phyloP scores from a whole-genome alignment of 805 yeast genomes.

The Metschnikowia similis region DNA sequence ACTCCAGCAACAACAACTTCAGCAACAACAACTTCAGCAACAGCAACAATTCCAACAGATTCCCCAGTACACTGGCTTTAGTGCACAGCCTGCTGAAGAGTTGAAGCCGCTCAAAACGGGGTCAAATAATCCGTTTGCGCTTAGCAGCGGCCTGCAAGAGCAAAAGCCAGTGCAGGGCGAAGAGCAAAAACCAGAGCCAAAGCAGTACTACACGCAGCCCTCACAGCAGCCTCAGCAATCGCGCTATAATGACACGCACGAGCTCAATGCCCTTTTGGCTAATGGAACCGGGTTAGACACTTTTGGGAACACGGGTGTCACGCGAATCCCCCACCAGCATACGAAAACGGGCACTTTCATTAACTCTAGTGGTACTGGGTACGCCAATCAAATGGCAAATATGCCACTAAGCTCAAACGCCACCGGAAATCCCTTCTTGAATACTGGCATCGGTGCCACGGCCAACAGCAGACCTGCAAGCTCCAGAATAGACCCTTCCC shows the following conservation, averaged over 20 bases:
- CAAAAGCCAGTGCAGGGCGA: background rate
- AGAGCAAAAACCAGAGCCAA: background rate
- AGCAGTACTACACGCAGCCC: slow-evolving; percentile 18
- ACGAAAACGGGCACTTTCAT: slow-evolving; percentile 77
- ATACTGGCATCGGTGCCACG: slow-evolving; percentile 50
- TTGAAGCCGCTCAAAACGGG: slow-evolving; percentile 63
- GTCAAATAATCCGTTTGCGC: slow-evolving; percentile 75
- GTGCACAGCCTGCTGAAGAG: slow-evolving; percentile 14
- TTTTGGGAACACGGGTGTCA: slow-evolving; percentile 80
- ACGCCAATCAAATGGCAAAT: slow-evolving; percentile 42
- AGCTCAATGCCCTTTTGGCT: slow-evolving; percentile 73
- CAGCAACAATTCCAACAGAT: slow-evolving; percentile 19
- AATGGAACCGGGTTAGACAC: slow-evolving; percentile 92
- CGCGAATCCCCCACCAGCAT: slow-evolving; percentile 89
- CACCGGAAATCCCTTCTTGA: slow-evolving; percentile 58
- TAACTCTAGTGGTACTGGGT: slow-evolving; percentile 86
- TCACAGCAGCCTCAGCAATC: slow-evolving; percentile 27
- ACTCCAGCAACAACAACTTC: background rate
- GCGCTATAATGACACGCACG: slow-evolving; percentile 45
- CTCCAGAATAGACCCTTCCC: slow-evolving; percentile 66
- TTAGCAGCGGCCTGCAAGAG: slow-evolving; percentile 19
- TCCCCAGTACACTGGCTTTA: slow-evolving; percentile 19
- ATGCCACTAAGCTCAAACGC: slow-evolving; percentile 32
- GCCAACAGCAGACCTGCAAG: slow-evolving; percentile 19
- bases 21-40: slow-evolving; percentile 21